Evolutionary conservation across 1,284 basidiomycete species (phyloP).

Genomic region (Dichomitus squalens): DNA sequence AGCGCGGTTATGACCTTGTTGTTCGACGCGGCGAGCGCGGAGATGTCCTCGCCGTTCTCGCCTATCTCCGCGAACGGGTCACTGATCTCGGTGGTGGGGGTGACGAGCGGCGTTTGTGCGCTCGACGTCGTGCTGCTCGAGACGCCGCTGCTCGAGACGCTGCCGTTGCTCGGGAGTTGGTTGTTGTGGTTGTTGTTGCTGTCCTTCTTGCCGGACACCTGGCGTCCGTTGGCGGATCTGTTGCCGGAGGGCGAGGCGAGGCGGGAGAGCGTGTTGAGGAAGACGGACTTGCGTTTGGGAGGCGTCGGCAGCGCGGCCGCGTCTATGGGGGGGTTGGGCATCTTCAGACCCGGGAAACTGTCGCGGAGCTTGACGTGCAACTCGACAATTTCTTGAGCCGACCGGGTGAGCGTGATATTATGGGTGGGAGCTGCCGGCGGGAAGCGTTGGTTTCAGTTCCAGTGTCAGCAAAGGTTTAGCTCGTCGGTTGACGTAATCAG

Average conservation of each 20-base stretch:
- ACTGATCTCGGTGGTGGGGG: conserved; percentile 54
- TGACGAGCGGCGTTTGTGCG: conserved; percentile 48
- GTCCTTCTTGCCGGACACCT: conserved; percentile 32
- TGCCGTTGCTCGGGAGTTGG: too few species aligned
- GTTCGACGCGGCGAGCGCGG: conserved; percentile 29
- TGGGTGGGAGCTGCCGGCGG: conserved; percentile 73
- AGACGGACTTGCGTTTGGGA: conserved; percentile 76
- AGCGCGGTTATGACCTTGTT: conserved; percentile 65
- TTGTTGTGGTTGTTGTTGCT: conserved; percentile 22
- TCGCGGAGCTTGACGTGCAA: conserved; percentile 74
- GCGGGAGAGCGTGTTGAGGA: conserved; percentile 80
- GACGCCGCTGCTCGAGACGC: conserved; percentile 9
- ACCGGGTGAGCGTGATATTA: conserved; percentile 83
- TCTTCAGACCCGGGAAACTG: conserved; percentile 51
- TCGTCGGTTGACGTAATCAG: conserved; percentile 23
- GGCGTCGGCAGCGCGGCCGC: conserved; percentile 51
- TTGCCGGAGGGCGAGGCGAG: conserved; percentile 66
- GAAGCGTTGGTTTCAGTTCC: too few species aligned
- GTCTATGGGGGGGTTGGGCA: conserved; percentile 67
- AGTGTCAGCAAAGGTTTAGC: conserved; percentile 25
- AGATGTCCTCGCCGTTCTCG: conserved; percentile 31
- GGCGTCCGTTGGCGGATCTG: conserved; percentile 40
- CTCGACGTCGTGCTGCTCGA: conserved; percentile 29
- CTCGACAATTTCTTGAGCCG: conserved; percentile 73
- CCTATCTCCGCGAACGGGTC: conserved; percentile 62